Conservation (phyloP, 148 eudicot species). For the Chenopodium formosanum region DNA sequence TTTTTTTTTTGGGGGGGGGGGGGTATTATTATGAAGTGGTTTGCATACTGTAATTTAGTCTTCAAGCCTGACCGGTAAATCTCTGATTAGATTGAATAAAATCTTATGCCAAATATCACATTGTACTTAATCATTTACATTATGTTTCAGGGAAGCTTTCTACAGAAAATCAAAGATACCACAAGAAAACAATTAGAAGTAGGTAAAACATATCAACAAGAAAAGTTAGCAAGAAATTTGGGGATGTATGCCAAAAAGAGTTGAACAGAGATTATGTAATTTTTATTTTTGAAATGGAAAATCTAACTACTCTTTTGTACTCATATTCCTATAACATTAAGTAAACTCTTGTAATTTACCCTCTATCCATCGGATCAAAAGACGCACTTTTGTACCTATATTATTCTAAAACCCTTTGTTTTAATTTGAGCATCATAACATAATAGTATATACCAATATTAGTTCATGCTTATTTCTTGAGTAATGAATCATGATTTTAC, state of each 20-base stretch:
- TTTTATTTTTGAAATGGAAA: conserved; percentile 10
- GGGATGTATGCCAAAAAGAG: conserved; percentile 25
- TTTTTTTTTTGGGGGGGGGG: neutral
- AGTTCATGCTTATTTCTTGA: conserved; percentile 13
- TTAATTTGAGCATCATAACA: neutral
- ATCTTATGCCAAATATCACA: neutral
- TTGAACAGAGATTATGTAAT: conserved; percentile 21
- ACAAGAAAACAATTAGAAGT: conserved; percentile 66
- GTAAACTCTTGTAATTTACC: conserved; percentile 28
- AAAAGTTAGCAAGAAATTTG: conserved; percentile 20
- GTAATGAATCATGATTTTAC: neutral
- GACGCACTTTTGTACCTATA: conserved; percentile 23
- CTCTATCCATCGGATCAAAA: neutral
- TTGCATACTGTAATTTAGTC: conserved; percentile 73
- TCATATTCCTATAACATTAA: conserved; percentile 22
- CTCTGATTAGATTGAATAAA: neutral
- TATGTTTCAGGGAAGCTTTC: conserved; percentile 61
- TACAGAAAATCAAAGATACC: conserved; percentile 63
- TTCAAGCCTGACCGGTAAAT: conserved; percentile 74
- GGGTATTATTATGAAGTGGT: conserved; percentile 55
- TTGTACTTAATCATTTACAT: neutral
- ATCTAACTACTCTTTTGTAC: conserved; percentile 20
- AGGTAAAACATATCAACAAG: conserved; percentile 33
- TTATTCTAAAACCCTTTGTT: conserved; percentile 10
- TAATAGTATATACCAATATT: conserved; percentile 13